phyloP scores from a whole-genome alignment of 371 early-diverging fungal species.

The Mortierella sp. region DNA sequence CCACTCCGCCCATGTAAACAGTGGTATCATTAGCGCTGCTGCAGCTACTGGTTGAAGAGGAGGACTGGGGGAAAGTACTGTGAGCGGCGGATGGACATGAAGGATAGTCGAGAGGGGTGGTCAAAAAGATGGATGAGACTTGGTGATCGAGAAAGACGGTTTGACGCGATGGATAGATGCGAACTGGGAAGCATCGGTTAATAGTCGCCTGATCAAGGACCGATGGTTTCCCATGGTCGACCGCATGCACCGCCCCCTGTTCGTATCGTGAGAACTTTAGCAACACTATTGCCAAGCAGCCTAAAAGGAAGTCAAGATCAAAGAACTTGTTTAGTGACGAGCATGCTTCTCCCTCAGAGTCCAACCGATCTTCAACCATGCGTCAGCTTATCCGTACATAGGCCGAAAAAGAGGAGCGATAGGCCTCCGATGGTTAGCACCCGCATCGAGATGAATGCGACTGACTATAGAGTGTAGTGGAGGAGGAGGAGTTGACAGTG shows the following conservation, averaged over 20 bases:
- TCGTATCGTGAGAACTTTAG: slow-evolving; percentile 12
- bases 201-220: slow-evolving; percentile 27
- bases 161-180: slow-evolving; percentile 27
- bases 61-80: not conserved
- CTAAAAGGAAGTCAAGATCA: slow-evolving; percentile 7
- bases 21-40: not conserved
- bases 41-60: not conserved
- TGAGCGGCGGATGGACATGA: not conserved
- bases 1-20: not conserved
- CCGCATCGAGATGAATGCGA: slow-evolving; percentile 29
- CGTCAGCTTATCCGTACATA: slow-evolving; percentile 18
- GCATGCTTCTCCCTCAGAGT: not conserved
- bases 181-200: slow-evolving; percentile 31
- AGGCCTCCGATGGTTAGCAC: slow-evolving; percentile 30
- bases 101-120: not conserved
- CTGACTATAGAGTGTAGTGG: slow-evolving; percentile 8
- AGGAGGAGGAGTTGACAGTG: not conserved
- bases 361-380: not conserved
- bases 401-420: slow-evolving; percentile 21
- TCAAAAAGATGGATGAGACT: not conserved
- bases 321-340: not conserved
- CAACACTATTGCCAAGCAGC: slow-evolving; percentile 22
- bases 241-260: not conserved
- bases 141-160: slow-evolving; percentile 12
- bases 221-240: slow-evolving; percentile 7